Conservation (phyloP, 768 basidiomycete genomes). For the Dentipellis fragilis region DNA sequence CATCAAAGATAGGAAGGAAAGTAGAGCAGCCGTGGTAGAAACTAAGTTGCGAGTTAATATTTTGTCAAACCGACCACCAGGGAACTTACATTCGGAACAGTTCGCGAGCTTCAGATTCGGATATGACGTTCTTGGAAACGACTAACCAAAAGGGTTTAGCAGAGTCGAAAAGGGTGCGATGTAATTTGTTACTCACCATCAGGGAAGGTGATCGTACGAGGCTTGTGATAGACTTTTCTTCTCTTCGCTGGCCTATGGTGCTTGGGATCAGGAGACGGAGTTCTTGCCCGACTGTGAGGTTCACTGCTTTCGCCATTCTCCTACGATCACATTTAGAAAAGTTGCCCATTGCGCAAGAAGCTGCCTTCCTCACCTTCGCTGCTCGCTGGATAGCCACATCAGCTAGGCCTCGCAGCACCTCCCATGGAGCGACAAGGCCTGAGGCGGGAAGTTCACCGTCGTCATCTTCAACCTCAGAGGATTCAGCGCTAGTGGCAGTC, state of each 20-base stretch:
- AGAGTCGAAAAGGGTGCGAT: neutral
- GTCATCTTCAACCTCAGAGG: conserved; percentile 79
- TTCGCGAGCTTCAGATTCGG: conserved; percentile 77
- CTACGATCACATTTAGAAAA: conserved; percentile 24
- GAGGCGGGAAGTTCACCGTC: conserved; percentile 74
- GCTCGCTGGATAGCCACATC: conserved; percentile 76
- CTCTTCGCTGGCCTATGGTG: conserved; percentile 61
- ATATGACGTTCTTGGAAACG: conserved; percentile 74
- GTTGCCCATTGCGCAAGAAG: neutral
- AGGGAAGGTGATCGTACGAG: conserved; percentile 54
- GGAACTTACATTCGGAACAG: conserved; percentile 69
- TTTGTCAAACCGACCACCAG: conserved; percentile 4
- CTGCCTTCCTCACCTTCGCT: conserved; percentile 43
- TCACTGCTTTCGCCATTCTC: conserved; percentile 74
- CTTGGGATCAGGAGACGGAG: conserved; percentile 57
- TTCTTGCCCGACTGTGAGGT: conserved; percentile 64
- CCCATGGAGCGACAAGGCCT: conserved; percentile 81
- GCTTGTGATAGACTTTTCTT: conserved; percentile 59
- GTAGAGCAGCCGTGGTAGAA: conserved; percentile 92
- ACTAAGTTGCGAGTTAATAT: conserved; percentile 29
- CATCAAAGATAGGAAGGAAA: conserved; percentile 84
- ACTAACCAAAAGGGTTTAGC: conserved; percentile 31
- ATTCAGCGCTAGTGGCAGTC: conserved; percentile 67
- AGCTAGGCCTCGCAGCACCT: conserved; percentile 71
- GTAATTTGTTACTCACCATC: conserved; percentile 43